phyloP scores from a whole-genome alignment of 805 yeast species.

The Lipomyces mesembrius region DNA sequence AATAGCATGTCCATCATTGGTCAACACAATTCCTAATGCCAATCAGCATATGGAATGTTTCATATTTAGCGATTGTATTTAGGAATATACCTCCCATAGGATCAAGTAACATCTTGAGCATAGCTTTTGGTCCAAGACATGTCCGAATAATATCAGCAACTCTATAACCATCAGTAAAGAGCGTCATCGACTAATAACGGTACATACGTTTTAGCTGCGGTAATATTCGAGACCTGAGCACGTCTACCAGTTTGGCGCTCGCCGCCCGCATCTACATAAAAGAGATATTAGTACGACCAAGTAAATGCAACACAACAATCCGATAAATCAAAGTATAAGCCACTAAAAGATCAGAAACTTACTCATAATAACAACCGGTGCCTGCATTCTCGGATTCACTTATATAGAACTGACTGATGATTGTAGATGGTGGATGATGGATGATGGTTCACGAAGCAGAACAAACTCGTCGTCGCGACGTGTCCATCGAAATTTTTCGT shows the following conservation, averaged over 20 bases:
- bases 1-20: conserved; percentile 99
- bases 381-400: conserved; percentile 58
- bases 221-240: conserved; percentile 95
- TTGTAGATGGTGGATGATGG: background rate
- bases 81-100: conserved; percentile 62
- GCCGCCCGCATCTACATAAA: conserved; percentile 48
- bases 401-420: background rate
- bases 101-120: conserved; percentile 96
- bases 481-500: conserved; percentile 13
- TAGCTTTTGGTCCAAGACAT: conserved; percentile 98
- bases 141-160: conserved; percentile 97
- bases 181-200: background rate
- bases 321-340: background rate
- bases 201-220: conserved; percentile 90
- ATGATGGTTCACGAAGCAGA: background rate
- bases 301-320: background rate
- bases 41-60: conserved; percentile 50
- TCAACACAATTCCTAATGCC: conserved; percentile 80
- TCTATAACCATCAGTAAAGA: conserved; percentile 25
- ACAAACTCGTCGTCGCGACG: background rate
- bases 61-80: background rate
- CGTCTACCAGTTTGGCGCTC: conserved; percentile 96
- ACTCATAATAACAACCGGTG: conserved; percentile 81
- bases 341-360: conserved; percentile 37
- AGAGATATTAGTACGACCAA: background rate